Base-by-base conservation (phyloP, 2,329 filamentous ascomycete genomes). In the Monosporascus sp. region DNA sequence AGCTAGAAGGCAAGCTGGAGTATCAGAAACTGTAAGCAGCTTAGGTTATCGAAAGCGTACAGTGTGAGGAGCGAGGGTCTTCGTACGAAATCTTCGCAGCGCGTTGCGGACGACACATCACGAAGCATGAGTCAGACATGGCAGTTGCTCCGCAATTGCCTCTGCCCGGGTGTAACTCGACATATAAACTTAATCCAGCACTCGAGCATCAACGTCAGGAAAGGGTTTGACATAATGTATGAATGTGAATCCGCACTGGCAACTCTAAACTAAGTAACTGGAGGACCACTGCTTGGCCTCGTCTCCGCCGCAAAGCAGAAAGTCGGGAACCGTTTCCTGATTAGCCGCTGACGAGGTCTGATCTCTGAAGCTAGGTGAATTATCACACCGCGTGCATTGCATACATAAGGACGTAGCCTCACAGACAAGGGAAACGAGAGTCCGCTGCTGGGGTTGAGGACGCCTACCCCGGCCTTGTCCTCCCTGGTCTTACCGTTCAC, bases 1-100 rank as follows among this genome's bases (percentile, higher is more conserved):
- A 99, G 77, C 76, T 99, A 65, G 94, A 99, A 74, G 93, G 94
- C 74, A 97, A 97, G 78, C 80, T 97, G 49, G 93, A 97, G 73
- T 97, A 97, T 76, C 88, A 96, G 82, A 96, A 96, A 77, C 78
- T 96, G 75, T 96, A 86, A 72, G 31, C 41, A n/a, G 27, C 24
- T 22, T 37, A 22, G 24, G 18, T 38, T 35, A 24, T 48, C 25
- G 6, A 41, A 17, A 14, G 38, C 43, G 48, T 7, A 48, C 41
- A 20, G 45, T 11, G 31, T 14, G 11, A 35, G 31, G 31, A 35
- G 31, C 25, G 7, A 46, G 43, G 35, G 35, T 24, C 24, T 25
- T 39, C 38, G 24, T 43, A 20, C 18, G 11, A 43, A 20, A 20
- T 18, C 39, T 43, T 20, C 24, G 22, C 22, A 43, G 14, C 8